phyloP scores from a whole-genome alignment of 148 eudicot species.

The Silene uniflora region DNA sequence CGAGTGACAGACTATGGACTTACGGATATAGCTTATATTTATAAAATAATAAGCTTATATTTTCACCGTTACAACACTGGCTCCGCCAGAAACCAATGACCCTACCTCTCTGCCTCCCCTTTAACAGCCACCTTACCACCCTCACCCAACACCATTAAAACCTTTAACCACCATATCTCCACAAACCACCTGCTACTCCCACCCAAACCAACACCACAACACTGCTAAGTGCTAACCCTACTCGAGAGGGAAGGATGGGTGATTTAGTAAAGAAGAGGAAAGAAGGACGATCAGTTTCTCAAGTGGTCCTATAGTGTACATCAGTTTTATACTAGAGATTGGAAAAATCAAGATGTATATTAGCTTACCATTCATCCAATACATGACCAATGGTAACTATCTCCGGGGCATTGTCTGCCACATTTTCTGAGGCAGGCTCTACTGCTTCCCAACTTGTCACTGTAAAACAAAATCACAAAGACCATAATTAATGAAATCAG shows the following conservation, averaged over 20 bases:
- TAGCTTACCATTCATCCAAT: conserved; percentile 83
- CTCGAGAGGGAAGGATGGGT: background rate
- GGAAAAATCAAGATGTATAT: background rate
- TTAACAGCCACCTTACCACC: background rate
- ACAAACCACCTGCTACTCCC: background rate
- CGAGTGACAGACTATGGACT: background rate
- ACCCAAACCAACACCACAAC: background rate
- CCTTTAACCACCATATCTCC: too few relatives aligned
- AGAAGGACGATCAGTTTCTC: background rate
- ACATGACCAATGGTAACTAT: conserved; percentile 59
- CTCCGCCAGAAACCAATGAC: background rate
- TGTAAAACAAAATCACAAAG: conserved; percentile 28
- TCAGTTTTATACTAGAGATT: background rate
- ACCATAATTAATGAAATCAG: background rate
- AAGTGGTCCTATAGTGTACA: background rate
- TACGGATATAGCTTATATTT: background rate
- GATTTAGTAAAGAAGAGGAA: background rate
- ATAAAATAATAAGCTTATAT: background rate
- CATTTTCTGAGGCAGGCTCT: conserved; percentile 31
- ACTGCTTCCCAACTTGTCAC: conserved; percentile 71
- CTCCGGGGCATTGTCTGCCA: conserved; percentile 21
- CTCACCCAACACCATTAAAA: background rate
- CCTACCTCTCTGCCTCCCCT: too few relatives aligned
- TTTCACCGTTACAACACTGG: background rate
- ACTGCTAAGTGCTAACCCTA: background rate